Conservation (phyloP, 2,329 filamentous ascomycete species). For the Colletotrichum ledebouriae region DNA sequence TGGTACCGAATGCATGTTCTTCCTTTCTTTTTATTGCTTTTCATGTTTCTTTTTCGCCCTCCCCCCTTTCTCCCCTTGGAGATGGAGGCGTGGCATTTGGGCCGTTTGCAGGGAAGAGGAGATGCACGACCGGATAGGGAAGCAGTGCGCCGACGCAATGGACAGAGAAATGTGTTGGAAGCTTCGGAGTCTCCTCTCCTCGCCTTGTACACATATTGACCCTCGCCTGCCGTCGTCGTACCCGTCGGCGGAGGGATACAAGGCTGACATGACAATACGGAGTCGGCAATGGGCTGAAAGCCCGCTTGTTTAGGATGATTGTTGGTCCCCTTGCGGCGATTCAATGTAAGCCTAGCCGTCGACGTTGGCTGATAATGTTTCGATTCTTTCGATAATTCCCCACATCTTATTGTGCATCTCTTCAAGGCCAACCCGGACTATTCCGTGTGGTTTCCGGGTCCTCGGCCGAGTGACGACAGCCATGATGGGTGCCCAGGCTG, state of each 20-base stretch:
- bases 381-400: constrained; percentile 13
- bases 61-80: neutral
- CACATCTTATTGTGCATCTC: constrained; percentile 16
- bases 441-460: no score
- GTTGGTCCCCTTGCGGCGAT: constrained; percentile 22
- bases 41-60: constrained; percentile 17
- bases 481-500: neutral
- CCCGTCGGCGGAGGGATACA: constrained; percentile 15
- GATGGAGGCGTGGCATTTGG: constrained; percentile 22
- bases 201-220: neutral
- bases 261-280: constrained; percentile 32
- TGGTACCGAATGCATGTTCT: constrained; percentile 29
- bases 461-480: constrained; percentile 6
- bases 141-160: constrained; percentile 20
- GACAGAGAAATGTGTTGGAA: constrained; percentile 16
- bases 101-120: constrained; percentile 34
- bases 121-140: constrained; percentile 34
- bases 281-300: constrained; percentile 19
- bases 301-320: constrained; percentile 21
- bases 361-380: constrained; percentile 28
- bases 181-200: constrained; percentile 23
- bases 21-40: constrained; percentile 17
- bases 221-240: constrained; percentile 13
- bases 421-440: neutral
- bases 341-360: constrained; percentile 2